These are phyloP conservation scores for Claviceps africana DNA, from an alignment of 2,329 filamentous ascomycete species.

Conservation along the genomic window DNA sequence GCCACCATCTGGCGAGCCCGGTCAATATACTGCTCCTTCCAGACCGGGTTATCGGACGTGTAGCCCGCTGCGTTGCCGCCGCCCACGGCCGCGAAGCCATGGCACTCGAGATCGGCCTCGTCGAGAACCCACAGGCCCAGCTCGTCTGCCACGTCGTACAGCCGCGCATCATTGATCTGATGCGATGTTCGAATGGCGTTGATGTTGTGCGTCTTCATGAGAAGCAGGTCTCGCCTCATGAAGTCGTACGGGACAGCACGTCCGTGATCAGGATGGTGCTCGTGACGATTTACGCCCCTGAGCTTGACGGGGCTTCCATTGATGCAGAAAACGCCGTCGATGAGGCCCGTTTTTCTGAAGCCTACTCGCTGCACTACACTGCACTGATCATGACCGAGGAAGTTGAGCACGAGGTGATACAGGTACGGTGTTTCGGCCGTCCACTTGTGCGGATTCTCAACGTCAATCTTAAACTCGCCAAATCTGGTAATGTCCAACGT, in stretches of 20 bases:
- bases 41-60: conserved; percentile 45
- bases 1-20: conserved; percentile 49
- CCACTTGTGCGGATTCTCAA: conserved; percentile 47
- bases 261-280: conserved; percentile 50
- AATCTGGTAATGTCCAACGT: conserved; percentile 16
- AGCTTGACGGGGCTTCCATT: conserved; percentile 52
- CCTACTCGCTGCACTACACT: conserved; percentile 42
- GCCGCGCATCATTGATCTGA: conserved; percentile 44
- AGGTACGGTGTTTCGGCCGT: conserved; percentile 54
- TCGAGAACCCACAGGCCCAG: conserved; percentile 51
- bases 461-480: conserved; percentile 25
- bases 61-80: conserved; percentile 24
- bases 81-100: conserved; percentile 32
- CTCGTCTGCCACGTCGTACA: conserved; percentile 50
- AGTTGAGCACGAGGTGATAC: conserved; percentile 34
- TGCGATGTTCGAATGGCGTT: conserved; percentile 58
- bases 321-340: conserved; percentile 46
- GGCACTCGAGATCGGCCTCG: conserved; percentile 41
- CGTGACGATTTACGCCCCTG: conserved; percentile 56
- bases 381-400: conserved; percentile 14
- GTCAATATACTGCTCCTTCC: conserved; percentile 53
- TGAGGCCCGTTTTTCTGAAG: conserved; percentile 48
- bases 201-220: conserved; percentile 57
- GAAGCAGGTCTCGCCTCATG: conserved; percentile 45
- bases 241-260: conserved; percentile 47